These are phyloP conservation scores for Aspergillus bertholletiae DNA, from an alignment of 495 filamentous ascomycete genomes.

Conservation along the genomic window DNA sequence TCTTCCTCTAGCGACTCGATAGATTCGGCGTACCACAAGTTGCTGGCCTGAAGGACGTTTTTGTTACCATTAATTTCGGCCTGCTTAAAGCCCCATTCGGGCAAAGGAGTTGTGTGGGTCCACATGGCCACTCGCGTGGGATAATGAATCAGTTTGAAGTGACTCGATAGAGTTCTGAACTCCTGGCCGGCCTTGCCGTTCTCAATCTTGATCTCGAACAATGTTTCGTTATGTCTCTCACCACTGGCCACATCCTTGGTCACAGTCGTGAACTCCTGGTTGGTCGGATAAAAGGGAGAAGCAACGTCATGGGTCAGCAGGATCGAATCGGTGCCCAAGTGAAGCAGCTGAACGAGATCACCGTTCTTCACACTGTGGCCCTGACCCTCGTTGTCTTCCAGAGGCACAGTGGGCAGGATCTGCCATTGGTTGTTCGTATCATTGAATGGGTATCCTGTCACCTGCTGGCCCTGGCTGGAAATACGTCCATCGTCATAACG, in stretches of 20 bases:
- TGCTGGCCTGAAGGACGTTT: conserved; percentile 83
- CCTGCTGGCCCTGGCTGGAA: conserved; percentile 95
- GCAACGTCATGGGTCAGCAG: conserved; percentile 96
- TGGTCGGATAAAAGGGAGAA: conserved; percentile 95
- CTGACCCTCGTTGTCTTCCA: conserved; percentile 46
- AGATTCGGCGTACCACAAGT: conserved; percentile 91
- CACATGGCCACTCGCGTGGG: conserved; percentile 97
- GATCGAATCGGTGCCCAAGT: conserved; percentile 80
- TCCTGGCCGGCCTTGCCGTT: conserved; percentile 77
- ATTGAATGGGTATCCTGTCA: conserved; percentile 96
- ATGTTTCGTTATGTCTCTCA: conserved; percentile 80
- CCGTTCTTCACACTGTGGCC: conserved; percentile 74
- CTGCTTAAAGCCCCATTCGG: conserved; percentile 95
- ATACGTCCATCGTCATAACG: conserved; percentile 97
- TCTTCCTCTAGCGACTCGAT: conserved; percentile 74
- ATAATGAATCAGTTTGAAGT: conserved; percentile 92
- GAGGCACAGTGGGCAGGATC: conserved; percentile 64
- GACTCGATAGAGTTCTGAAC: conserved; percentile 82
- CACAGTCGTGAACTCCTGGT: conserved; percentile 96
- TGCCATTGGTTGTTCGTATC: conserved; percentile 99
- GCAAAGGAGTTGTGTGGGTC: conserved; percentile 90
- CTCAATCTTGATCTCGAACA: conserved; percentile 92
- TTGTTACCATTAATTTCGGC: conserved; percentile 99
- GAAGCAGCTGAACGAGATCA: conserved; percentile 83
- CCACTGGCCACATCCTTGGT: conserved; percentile 66